Percentiles rank a stretch among this genome's conserved stretches.
phyloP scores from a whole-genome alignment of 139 green algal species.

The Nannochloris sp. region DNA sequence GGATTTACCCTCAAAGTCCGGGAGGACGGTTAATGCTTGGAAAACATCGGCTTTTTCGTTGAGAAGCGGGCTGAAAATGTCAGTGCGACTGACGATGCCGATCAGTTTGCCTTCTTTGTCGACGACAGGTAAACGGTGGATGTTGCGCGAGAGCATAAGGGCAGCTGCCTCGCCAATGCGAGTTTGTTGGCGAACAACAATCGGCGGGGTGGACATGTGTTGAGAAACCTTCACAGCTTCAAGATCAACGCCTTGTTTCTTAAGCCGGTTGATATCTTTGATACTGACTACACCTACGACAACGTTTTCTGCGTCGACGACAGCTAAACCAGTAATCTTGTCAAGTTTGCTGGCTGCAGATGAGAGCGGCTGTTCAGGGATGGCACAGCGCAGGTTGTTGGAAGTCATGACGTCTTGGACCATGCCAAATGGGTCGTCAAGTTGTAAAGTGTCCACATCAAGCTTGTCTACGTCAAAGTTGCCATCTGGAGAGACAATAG shows the following conservation, averaged over 20 bases:
- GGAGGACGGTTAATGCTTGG: constrained; percentile 24
- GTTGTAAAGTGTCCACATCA: constrained; percentile 2
- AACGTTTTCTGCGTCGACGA: constrained; percentile 39
- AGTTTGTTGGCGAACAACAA: constrained; percentile 32
- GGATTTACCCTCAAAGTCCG: not conserved
- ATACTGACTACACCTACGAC: constrained; percentile 61
- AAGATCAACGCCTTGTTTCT: constrained; percentile 33
- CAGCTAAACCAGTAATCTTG: constrained; percentile 53
- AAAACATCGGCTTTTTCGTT: constrained; percentile 36
- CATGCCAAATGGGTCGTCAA: constrained; percentile 12
- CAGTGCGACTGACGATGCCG: constrained; percentile 45
- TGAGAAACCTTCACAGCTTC: constrained; percentile 29
- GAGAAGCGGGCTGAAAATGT: constrained; percentile 60
- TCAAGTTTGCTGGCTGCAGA: constrained; percentile 27
- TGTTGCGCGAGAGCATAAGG: constrained; percentile 58
- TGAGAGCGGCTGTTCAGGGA: constrained; percentile 22
- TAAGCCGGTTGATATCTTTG: constrained; percentile 59
- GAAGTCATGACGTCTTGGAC: constrained; percentile 26
- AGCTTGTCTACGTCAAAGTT: constrained; percentile 13
- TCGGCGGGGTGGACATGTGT: constrained; percentile 56
- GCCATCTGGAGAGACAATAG: not conserved
- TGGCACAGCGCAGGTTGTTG: constrained; percentile 8
- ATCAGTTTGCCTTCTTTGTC: constrained; percentile 34
- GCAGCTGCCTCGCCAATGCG: constrained; percentile 44
- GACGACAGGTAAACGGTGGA: constrained; percentile 62